phyloP scores from a whole-genome alignment of 2,329 filamentous ascomycete species.

The Pyricularia sp. region DNA sequence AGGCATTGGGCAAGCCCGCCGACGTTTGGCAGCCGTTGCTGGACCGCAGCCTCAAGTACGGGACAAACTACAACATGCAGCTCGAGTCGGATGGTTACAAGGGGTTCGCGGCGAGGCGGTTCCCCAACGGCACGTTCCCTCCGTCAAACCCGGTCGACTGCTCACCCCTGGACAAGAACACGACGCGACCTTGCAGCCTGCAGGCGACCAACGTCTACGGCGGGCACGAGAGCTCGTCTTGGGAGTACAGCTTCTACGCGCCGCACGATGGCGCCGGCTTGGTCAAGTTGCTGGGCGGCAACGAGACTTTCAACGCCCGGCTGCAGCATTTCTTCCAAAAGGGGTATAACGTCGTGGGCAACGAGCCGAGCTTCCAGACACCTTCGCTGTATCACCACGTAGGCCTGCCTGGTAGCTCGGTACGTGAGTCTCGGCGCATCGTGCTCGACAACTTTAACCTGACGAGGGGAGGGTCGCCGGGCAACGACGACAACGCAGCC shows the following conservation, averaged over 20 bases:
- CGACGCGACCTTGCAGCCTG: slow-evolving; percentile 8
- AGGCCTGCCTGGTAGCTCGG: slow-evolving; percentile 2
- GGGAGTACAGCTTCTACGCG: slow-evolving; percentile 54
- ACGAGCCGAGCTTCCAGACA: slow-evolving; percentile 7
- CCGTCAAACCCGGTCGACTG: slow-evolving; percentile 52
- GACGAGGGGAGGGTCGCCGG: slow-evolving; percentile 4
- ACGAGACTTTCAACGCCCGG: slow-evolving; percentile 34
- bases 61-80: slow-evolving; percentile 1
- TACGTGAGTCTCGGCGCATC: slow-evolving; percentile 4
- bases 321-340: slow-evolving; percentile 40
- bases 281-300: slow-evolving; percentile 40
- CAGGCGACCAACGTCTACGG: slow-evolving; percentile 34
- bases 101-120: slow-evolving; percentile 55
- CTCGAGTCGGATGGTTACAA: slow-evolving; percentile 42
- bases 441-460: slow-evolving; percentile 9
- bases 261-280: slow-evolving; percentile 29
- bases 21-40: background rate
- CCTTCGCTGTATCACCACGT: slow-evolving; percentile 5
- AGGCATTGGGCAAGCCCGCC: background rate
- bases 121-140: slow-evolving; percentile 50
- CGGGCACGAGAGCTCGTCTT: slow-evolving; percentile 56
- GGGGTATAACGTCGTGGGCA: slow-evolving; percentile 17
- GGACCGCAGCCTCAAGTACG: background rate
- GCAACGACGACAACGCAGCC: slow-evolving; percentile 6
- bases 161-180: slow-evolving; percentile 31